Evolutionary conservation across 2,329 filamentous ascomycete species (phyloP).

Genomic region (Thelonectria discophora): DNA sequence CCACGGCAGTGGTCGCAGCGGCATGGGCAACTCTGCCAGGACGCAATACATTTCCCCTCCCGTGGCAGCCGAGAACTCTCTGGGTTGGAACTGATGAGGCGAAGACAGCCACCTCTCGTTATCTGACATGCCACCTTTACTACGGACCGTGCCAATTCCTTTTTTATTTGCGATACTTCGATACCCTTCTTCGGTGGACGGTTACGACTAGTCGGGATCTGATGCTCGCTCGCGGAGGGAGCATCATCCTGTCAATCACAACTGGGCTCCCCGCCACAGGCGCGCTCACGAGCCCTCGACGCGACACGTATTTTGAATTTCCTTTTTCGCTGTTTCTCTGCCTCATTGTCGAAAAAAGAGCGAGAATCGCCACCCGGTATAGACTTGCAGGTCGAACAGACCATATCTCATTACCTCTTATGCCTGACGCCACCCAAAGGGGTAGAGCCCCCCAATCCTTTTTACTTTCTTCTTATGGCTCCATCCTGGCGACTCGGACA

Average conservation of each 20-base stretch:
- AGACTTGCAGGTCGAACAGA: conserved; percentile 39
- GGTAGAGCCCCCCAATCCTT: conserved; percentile 40
- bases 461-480: conserved; percentile 38
- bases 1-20: conserved; percentile 71
- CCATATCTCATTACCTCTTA: conserved; percentile 30
- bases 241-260: conserved; percentile 7
- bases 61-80: conserved; percentile 91
- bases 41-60: conserved; percentile 83
- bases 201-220: conserved; percentile 36
- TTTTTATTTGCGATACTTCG: conserved; percentile 41
- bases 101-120: conserved; percentile 27
- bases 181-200: conserved; percentile 47
- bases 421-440: conserved; percentile 38
- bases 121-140: conserved; percentile 34
- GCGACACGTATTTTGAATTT: conserved; percentile 39
- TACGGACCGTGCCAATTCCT: conserved; percentile 36
- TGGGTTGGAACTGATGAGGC: conserved; percentile 82
- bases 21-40: conserved; percentile 62
- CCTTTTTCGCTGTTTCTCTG: conserved; percentile 33
- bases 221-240: conserved; percentile 13
- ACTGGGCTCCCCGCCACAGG: conserved; percentile 19
- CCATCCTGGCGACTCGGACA: conserved; percentile 43
- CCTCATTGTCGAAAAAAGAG: conserved; percentile 31
- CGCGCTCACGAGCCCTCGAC: conserved; percentile 32
- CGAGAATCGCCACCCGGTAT: conserved; percentile 37